A percentile compares a stretch with the other conserved stretches of the same genome.
phyloP scores from a whole-genome alignment of 495 filamentous ascomycete species.

The Astrocystis sublimbata region DNA sequence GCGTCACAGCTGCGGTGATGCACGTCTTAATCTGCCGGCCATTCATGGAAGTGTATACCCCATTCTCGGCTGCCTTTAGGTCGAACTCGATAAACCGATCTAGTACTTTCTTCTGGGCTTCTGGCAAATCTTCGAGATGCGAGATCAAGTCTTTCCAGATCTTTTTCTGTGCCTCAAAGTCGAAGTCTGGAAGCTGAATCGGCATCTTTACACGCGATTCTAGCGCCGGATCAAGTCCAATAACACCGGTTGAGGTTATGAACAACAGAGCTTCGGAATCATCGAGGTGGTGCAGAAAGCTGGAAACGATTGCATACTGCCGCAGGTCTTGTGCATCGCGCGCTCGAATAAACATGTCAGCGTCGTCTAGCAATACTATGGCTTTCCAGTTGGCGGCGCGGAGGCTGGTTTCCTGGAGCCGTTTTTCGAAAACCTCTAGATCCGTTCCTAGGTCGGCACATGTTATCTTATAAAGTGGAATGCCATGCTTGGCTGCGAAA shows the following conservation, averaged over 20 bases:
- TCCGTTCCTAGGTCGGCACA: slow-evolving; percentile 2
- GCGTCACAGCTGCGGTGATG: neutral
- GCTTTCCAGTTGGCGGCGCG: neutral
- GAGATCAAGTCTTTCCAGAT: neutral
- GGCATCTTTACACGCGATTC: neutral
- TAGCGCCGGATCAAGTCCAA: neutral
- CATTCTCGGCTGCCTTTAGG: neutral
- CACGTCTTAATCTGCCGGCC: neutral
- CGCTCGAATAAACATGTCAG: slow-evolving; percentile 1
- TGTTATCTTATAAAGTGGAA: neutral
- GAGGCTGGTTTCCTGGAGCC: neutral
- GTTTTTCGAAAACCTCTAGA: neutral
- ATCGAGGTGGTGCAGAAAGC: neutral
- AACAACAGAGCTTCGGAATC: neutral
- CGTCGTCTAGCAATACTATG: neutral
- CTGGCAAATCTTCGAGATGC: neutral
- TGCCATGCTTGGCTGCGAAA: neutral
- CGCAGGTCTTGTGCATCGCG: neutral
- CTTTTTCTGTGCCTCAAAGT: neutral
- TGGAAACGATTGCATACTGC: neutral
- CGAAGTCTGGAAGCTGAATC: neutral
- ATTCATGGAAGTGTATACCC: neutral
- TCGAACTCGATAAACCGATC: neutral
- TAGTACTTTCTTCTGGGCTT: neutral
- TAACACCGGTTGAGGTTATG: neutral